Base-by-base conservation (phyloP, 1,139 yeast genomes). In the Pichia sp. region DNA sequence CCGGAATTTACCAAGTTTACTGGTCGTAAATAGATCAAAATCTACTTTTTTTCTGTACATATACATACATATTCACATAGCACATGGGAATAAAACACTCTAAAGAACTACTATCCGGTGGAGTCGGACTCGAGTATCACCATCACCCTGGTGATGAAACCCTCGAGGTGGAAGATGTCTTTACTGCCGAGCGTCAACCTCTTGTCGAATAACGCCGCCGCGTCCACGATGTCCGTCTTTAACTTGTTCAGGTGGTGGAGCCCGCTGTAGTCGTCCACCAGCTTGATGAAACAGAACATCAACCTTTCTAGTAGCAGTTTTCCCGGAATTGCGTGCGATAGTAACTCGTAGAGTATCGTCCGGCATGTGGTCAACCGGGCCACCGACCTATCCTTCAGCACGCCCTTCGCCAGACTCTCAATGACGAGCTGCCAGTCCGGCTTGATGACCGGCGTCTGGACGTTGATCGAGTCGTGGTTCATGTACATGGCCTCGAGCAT, bases 281-380 rank as follows among this genome's bases (percentile, higher is more conserved):
- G 51, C 59, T 58, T 61, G 62, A 91, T 67, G 56, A 92, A 72
- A 48, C 80, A 78, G 61, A 85, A 79, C 36, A 85, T 73, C 54
- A 92, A 72, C 17, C 79, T 83, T 66, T 88, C 90, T 62, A 93
- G 74, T 33, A 93, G 85, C 20, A 83, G 74, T 56, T 85, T 78
- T 1, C 98, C 85, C 1, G 99, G 98, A 49, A 95, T 91, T 63
- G 98, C 92, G 71, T 93, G 99, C 0, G 97, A 83, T 49, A 93
- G 73, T 46, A 93, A 75, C 67, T 93, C 98, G 70, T 95, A 93
- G 55, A 89, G 75, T 0, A 82, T 79, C 4, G 87, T 80, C 67
- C 99, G 81, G 31, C 87, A 79, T 58, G 84, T 84, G 33, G 92
- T 83, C 49, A 93, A 75, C 51, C 81, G 80, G 14, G 84, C 79